Percentiles rank a stretch among this genome's conserved stretches.
phyloP scores from a whole-genome alignment of 1,284 basidiomycete species.

The Bothia castanella region DNA sequence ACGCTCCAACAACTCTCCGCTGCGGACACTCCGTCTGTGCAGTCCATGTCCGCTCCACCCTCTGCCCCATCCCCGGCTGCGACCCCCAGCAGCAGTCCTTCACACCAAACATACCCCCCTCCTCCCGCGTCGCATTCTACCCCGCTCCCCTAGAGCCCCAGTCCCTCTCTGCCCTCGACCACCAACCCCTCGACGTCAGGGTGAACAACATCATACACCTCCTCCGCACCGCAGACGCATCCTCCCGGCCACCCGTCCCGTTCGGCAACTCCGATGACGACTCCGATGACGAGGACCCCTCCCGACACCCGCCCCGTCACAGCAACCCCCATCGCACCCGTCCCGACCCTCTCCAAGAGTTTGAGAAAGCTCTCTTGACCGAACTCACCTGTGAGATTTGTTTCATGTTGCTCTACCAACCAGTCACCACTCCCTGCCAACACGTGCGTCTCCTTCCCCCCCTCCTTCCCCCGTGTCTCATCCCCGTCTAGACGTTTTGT shows the following conservation, averaged over 20 bases:
- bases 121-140: constrained; percentile 36
- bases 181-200: constrained; percentile 49
- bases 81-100: constrained; percentile 14
- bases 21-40: constrained; percentile 57
- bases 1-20: constrained; percentile 47
- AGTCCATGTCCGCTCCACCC: constrained; percentile 19
- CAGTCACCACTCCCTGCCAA: constrained; percentile 90
- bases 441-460: constrained; percentile 60
- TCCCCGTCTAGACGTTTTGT: constrained; percentile 75
- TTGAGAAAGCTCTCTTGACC: constrained; percentile 68
- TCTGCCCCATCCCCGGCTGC: constrained; percentile 25
- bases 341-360: constrained; percentile 33
- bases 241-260: constrained; percentile 16
- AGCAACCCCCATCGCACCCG: constrained; percentile 12
- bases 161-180: constrained; percentile 11
- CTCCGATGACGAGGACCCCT: constrained; percentile 23
- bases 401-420: constrained; percentile 78
- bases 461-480: constrained; percentile 12
- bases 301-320: constrained; percentile 5
- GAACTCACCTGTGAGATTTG: constrained; percentile 92
- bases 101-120: constrained; percentile 31
- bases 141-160: constrained; percentile 28
- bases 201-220: constrained; percentile 59
- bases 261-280: constrained; percentile 26
- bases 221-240: constrained; percentile 30